Conservation (phyloP, 2,329 filamentous ascomycete genomes). For the Sphaerulina vaccinii region DNA sequence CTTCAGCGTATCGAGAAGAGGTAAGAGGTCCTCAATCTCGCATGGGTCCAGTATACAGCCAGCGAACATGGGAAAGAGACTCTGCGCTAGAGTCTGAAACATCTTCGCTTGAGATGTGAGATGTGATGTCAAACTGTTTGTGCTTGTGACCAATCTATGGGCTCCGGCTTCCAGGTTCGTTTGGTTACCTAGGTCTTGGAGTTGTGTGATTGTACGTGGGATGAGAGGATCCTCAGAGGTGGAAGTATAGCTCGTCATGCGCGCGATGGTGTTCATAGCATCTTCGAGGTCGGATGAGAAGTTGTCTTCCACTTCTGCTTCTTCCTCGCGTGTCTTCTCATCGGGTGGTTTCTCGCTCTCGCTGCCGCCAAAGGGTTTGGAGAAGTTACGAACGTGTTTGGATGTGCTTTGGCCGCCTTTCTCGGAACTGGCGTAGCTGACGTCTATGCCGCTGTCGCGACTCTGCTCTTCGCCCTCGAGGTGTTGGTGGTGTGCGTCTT, state of each 20-base stretch:
- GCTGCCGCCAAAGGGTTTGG: constrained; percentile 29
- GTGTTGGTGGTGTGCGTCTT: constrained; percentile 18
- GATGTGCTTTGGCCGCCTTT: neutral
- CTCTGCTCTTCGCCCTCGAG: constrained; percentile 23
- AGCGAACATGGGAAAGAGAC: constrained; percentile 59
- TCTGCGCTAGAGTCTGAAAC: constrained; percentile 69
- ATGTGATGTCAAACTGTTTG: constrained; percentile 62
- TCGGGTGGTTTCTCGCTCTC: constrained; percentile 27
- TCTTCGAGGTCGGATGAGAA: constrained; percentile 48
- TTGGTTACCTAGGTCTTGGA: constrained; percentile 40
- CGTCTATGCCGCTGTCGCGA: constrained; percentile 48
- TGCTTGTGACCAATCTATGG: constrained; percentile 38
- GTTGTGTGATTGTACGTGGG: constrained; percentile 32
- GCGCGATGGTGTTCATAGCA: constrained; percentile 35
- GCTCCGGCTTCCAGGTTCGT: constrained; percentile 34
- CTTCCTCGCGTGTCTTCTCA: constrained; percentile 14
- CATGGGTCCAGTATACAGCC: constrained; percentile 62
- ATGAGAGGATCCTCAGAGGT: constrained; percentile 36
- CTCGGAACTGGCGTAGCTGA: constrained; percentile 25
- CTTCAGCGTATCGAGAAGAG: constrained; percentile 63
- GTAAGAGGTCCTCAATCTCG: constrained; percentile 66
- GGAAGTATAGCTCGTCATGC: constrained; percentile 34
- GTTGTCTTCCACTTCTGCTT: constrained; percentile 19
- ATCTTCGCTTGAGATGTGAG: constrained; percentile 72
- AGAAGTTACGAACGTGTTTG: constrained; percentile 34